Percentiles rank a stretch among this genome's conserved stretches.
phyloP scores from a whole-genome alignment of 768 basidiomycete genomes.

The Termitomyces sp. region DNA sequence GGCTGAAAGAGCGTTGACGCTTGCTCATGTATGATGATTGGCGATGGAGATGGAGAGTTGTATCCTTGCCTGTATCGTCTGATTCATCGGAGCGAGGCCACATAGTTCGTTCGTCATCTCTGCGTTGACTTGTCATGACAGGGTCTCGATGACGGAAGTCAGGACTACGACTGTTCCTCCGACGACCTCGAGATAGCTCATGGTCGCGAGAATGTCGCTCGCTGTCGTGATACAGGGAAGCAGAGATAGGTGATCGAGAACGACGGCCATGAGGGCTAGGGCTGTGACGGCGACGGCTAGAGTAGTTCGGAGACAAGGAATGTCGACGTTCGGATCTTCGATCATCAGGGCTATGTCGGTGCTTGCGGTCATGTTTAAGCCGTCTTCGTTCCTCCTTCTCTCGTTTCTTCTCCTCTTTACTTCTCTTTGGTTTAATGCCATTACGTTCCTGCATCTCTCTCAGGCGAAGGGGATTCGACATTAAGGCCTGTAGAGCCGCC shows the following conservation, averaged over 20 bases:
- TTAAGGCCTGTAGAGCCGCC: slow-evolving; percentile 79
- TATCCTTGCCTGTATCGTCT: slow-evolving; percentile 30
- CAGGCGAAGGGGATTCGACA: slow-evolving; percentile 81
- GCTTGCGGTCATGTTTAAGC: slow-evolving; percentile 33
- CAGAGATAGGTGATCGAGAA: slow-evolving; percentile 30
- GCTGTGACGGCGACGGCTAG: slow-evolving; percentile 36
- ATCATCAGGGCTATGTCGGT: slow-evolving; percentile 14
- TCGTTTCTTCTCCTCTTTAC: slow-evolving; percentile 57
- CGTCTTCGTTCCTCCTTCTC: slow-evolving; percentile 42
- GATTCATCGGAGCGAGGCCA: slow-evolving; percentile 52
- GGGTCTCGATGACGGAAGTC: slow-evolving; percentile 25
- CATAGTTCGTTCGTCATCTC: slow-evolving; percentile 22
- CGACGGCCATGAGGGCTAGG: slow-evolving; percentile 40
- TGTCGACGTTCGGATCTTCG: slow-evolving; percentile 11
- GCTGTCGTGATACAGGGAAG: slow-evolving; percentile 18
- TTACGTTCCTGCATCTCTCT: slow-evolving; percentile 76
- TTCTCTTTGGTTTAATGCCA: slow-evolving; percentile 78
- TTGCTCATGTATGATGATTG: slow-evolving; percentile 25
- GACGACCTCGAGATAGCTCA: slow-evolving; percentile 16
- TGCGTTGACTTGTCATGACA: slow-evolving; percentile 21
- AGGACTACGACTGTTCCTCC: slow-evolving; percentile 22
- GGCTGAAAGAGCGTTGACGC: slow-evolving; percentile 33
- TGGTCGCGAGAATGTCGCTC: slow-evolving; percentile 22
- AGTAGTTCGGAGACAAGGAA: slow-evolving; percentile 25
- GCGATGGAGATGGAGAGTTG: slow-evolving; percentile 21